Conservation (phyloP, 1,284 basidiomycete species). For the Ganoderma sinense region DNA sequence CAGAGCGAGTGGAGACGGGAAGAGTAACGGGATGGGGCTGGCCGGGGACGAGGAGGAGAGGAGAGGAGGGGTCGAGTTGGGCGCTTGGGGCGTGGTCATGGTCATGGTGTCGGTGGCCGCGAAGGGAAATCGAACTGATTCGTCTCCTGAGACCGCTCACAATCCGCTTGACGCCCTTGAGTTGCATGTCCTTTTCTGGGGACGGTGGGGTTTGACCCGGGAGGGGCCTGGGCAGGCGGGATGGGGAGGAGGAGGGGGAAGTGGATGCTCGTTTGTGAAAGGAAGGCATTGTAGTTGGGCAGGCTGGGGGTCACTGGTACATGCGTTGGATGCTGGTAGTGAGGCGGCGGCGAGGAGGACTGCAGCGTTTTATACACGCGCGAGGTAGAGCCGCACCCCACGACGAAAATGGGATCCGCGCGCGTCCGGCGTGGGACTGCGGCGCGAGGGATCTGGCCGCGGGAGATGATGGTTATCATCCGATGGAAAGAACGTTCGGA, state of each 20-base stretch:
- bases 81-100: slow-evolving; percentile 7
- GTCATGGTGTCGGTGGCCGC: slow-evolving; percentile 20
- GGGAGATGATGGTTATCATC: slow-evolving; percentile 16
- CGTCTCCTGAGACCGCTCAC: slow-evolving; percentile 28
- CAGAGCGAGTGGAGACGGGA: slow-evolving; percentile 14
- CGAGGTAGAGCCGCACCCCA: neutral
- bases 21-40: slow-evolving; percentile 21
- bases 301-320: slow-evolving; percentile 7
- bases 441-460: slow-evolving; percentile 28
- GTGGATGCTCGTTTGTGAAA: slow-evolving; percentile 13
- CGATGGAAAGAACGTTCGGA: slow-evolving; percentile 8
- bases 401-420: slow-evolving; percentile 15
- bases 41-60: slow-evolving; percentile 15
- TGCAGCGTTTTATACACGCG: slow-evolving; percentile 23
- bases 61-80: slow-evolving; percentile 6
- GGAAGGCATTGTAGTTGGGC: slow-evolving; percentile 15
- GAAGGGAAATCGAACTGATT: slow-evolving; percentile 28
- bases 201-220: neutral
- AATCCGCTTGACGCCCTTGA: slow-evolving; percentile 31
- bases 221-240: slow-evolving; percentile 1
- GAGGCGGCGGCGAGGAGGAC: neutral
- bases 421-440: slow-evolving; percentile 23
- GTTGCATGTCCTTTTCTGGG: slow-evolving; percentile 6
- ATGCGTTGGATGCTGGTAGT: neutral
- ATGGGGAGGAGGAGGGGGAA: slow-evolving; percentile 16